Base-by-base conservation (phyloP, 2,329 filamentous ascomycete species). In the Ceratocystis destructans region DNA sequence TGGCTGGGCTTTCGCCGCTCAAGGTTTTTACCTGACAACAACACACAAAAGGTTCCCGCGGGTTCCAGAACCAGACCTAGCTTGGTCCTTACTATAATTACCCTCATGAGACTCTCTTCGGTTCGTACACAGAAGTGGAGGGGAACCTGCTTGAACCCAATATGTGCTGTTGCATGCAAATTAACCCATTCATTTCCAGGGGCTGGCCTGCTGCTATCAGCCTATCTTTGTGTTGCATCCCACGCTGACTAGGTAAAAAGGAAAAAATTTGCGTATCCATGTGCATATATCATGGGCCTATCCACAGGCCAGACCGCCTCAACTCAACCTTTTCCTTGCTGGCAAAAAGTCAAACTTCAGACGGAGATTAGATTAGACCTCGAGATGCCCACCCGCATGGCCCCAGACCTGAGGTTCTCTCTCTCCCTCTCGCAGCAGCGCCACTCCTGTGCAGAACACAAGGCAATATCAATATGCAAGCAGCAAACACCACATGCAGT, bases 331-430 rank as follows among this genome's bases (percentile, higher is more conserved):
- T 37, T 28, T 25, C 10, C 20, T 20, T 59, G 15, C n/a, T 31
- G n/a, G 55, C 55, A 53, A 53, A 53, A 28, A 53, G 48, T 22
- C 55, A 59, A 59, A 59, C 55, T 37, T 59, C 55, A n/a, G 55
- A 59, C 31, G 55, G 55, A 59, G 55, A 59, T 59, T 59, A 59
- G 55, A 59, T 59, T 33, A 17, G 20, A 37, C 55, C 28, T 37
- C 55, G 55, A 59, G 8, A 15, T 28, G 25, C 20, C 17, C 55
- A 15, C 37, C 12, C 37, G 12, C 55, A 59, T 37, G 31, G n/a
- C 55, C 17, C n/a, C 12, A 59, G 8, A 28, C 8, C 55, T 20
- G 1, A 25, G 48, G 10, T 22, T 22, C 48, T 53, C 48, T 53
- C 28, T 12, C 28, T 37, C 55, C 12, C 28, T 59, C 55, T 5